Evolutionary conservation across 179 eudicot species (phyloP), one percentile per base, ranked within the genome.

Genomic region (Spinacia oleracea): DNA sequence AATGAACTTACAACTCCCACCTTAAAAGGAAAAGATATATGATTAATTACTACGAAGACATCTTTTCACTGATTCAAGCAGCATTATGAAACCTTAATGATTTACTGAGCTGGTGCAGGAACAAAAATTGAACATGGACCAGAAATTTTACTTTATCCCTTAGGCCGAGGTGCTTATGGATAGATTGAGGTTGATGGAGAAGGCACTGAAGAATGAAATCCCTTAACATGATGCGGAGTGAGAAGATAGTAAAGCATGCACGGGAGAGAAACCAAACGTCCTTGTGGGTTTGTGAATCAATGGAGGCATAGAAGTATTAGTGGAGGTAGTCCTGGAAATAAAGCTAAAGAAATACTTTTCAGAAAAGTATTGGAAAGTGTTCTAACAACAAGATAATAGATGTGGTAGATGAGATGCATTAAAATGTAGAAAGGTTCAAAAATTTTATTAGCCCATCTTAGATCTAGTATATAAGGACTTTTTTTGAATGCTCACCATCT

Each of bases 21-120:
- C 34, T 46, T 65, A 35, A 18, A 68, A 64, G 58, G 75, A 79
- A 50, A 53, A 50, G n/a, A 32, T 72, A 34, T 32, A 15, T 56
- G 5, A 16, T 21, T 53, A 50, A 32, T 65, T 62, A 25, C 58
- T 38, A 75, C 32, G 25, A 79, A 32, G 34, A 55, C 15, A 27
- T 46, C 32, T 20, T 4, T 21, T n/a, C 31, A 62, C 51, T 20
- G 18, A 43, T 60, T 34, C 14, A 45, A 46, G 29, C 34, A 51
- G 45, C 80, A 68, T 73, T 46, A 75, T 18, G 70, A 60, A 76
- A 89, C 88, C 90, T 82, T 43, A 80, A 78, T 68, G 56, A 45
- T 63, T 68, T 35, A 1, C 68, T 82, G 78, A 81, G 83, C 55
- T 56, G 85, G 88, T 79, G 85, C 83, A 78, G 88, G 77, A 77